Base-by-base conservation (phyloP, 208 protist genomes). In the Leptomonas seymouri region DNA sequence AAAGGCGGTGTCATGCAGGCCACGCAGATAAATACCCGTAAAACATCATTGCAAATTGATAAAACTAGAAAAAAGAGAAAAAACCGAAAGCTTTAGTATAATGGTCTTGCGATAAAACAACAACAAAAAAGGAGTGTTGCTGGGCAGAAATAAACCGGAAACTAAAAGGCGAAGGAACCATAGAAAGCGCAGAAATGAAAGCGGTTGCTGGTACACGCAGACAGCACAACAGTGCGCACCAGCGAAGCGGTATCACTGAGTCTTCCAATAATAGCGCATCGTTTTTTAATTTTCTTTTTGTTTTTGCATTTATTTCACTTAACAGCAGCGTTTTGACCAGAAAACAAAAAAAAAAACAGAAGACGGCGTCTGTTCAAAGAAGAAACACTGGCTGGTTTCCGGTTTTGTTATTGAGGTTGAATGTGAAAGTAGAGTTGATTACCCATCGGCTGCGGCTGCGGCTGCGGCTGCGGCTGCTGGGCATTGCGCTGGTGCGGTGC, bases 371-470 rank as follows among this genome's bases (percentile, higher is more conserved):
- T 39, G 3, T 39, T 39, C 34, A 39, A 9, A 12, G 9, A 9
- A 39, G 34, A 39, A 39, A 39, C 34, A 39, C 34, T 39, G 3
- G 34, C 34, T 9, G 9, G 7, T 12, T 39, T 9, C 9, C 34
- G 7, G 21, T 49, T 23, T 42, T 8, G 2, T 44, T 76, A 67
- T 28, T 69, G 71, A 0, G 31, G 56, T 9, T 71, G 56, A 20
- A 76, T 70, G 14, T 76, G 71, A 16, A 67, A 76, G n/a, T 71
- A 76, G 20, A 76, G 39, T 7, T 28, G 71, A 30, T 44, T 60
- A 2, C 61, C 63, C 1, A 71, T 56, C 34, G 54, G 61, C 30
- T 63, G 58, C 27, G 15, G 58, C 44, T 49, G 58, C 27, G 15
- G 58, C 44, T 49, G 58, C 16, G 27, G 61, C 3, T 58, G 34